phyloP scores from a whole-genome alignment of 768 basidiomycete genomes.

The Xerocomellus intermedius region DNA sequence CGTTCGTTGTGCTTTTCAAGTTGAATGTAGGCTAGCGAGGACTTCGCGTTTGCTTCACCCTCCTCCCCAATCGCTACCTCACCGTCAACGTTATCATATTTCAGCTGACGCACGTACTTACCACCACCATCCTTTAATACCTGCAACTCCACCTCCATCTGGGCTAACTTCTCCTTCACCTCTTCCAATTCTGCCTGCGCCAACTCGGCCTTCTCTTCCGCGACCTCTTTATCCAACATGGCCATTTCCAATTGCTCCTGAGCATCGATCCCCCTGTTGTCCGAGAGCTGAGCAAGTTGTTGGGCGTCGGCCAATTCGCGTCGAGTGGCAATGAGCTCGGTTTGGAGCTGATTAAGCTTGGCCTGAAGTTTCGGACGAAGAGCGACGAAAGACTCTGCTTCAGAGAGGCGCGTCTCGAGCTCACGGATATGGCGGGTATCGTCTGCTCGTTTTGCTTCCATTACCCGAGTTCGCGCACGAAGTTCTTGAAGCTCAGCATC shows the following conservation, averaged over 20 bases:
- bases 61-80: slow-evolving; percentile 27
- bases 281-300: slow-evolving; percentile 69
- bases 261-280: slow-evolving; percentile 69
- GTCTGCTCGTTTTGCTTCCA: slow-evolving; percentile 85
- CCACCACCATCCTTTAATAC: slow-evolving; percentile 64
- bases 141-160: slow-evolving; percentile 79
- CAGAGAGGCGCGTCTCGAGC: slow-evolving; percentile 79
- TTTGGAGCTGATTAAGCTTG: slow-evolving; percentile 78
- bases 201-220: slow-evolving; percentile 86
- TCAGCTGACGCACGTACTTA: slow-evolving; percentile 8
- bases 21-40: slow-evolving; percentile 72
- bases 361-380: slow-evolving; percentile 89
- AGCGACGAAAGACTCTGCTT: slow-evolving; percentile 80
- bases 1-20: slow-evolving; percentile 97
- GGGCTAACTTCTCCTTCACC: slow-evolving; percentile 72
- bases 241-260: slow-evolving; percentile 94
- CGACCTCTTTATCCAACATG: slow-evolving; percentile 94
- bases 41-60: slow-evolving; percentile 41
- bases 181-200: slow-evolving; percentile 78
- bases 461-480: slow-evolving; percentile 75
- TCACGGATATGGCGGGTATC: slow-evolving; percentile 82
- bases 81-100: slow-evolving; percentile 2
- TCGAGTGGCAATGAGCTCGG: slow-evolving; percentile 73
- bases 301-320: slow-evolving; percentile 75
- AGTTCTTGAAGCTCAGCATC: slow-evolving; percentile 76